A percentile compares a stretch with the other conserved stretches of the same genome.
These are phyloP conservation scores for Colletotrichum theobromicola DNA, from an alignment of 2,329 filamentous ascomycete genomes.

Conservation along the genomic window DNA sequence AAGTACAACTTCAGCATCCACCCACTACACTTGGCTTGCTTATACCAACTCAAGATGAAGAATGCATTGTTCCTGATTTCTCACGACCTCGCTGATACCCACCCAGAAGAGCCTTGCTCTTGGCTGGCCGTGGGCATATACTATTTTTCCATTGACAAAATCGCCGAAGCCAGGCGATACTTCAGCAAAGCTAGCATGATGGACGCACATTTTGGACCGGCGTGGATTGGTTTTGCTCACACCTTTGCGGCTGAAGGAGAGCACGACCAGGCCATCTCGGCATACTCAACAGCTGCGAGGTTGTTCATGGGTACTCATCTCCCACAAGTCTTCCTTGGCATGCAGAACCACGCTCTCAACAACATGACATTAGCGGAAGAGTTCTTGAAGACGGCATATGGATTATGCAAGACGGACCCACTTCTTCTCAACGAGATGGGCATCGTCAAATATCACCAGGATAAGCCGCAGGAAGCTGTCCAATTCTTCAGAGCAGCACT, in stretches of 20 bases:
- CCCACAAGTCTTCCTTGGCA: constrained; percentile 93
- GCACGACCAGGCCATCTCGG: constrained; percentile 96
- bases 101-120: constrained; percentile 88
- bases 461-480: constrained; percentile 76
- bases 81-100: constrained; percentile 89
- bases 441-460: constrained; percentile 93
- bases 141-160: constrained; percentile 87
- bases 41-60: constrained; percentile 86
- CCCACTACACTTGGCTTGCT: constrained; percentile 87
- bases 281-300: constrained; percentile 92
- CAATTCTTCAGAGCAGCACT: constrained; percentile 81
- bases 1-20: constrained; percentile 90
- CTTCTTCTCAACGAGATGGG: constrained; percentile 95
- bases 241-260: constrained; percentile 98
- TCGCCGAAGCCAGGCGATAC: constrained; percentile 91
- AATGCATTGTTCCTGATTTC: constrained; percentile 91
- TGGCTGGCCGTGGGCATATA: constrained; percentile 96
- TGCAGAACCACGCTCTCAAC: constrained; percentile 97
- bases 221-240: constrained; percentile 98
- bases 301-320: constrained; percentile 97
- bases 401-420: constrained; percentile 83
- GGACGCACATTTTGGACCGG: constrained; percentile 95
- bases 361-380: constrained; percentile 94
- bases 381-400: constrained; percentile 89
- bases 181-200: constrained; percentile 98